Base-by-base conservation (phyloP, 495 filamentous ascomycete genomes). In the Oidiodendron maius region DNA sequence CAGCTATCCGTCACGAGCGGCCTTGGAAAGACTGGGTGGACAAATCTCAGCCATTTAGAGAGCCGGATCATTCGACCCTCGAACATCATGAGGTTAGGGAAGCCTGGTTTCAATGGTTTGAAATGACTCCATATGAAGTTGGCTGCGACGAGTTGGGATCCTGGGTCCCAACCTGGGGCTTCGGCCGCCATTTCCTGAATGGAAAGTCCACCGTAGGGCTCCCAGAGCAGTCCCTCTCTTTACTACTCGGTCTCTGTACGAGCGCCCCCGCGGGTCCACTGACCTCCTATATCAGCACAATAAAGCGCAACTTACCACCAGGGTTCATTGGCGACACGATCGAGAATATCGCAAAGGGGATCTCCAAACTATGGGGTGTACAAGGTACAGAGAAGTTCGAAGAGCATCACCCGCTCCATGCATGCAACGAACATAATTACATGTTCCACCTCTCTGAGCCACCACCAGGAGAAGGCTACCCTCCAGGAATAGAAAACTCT, bases 31-130 rank as follows among this genome's bases (percentile, higher is more conserved):
- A 57, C 13, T 57, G 54, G 54, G 54, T 26, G 8, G 54, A 57
- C 40, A 28, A 48, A 13, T 32, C 44, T 15, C 54, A 57, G n/a
- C 54, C 54, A 4, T 57, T 51, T 35, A 47, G 48, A 28, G 50
- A 57, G 26, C 37, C 40, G 9, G 48, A 61, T 30, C 44, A 47
- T 21, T 4, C 12, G 5, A 21, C 44, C 6, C 47, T 43, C 15
- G 56, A 63, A 40, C 56, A 63, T 46, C 38, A 25, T 13, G 44
- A 52, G 1, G 60, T 52, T 6, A 12, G 44, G 12, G 55, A 61
- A 25, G 58, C 61, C 10, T 61, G 59, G 58, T 63, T 59, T 38
- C 59, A 61, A 46, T 63, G 61, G 57, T 60, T 55, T 46, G 60
- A 63, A 22, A 52, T 59, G 48, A 59, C 56, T 2, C 61, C 61